Evolutionary conservation across 2,329 filamentous ascomycete genomes (phyloP), one percentile per base, ranked within the genome.

Genomic region (Coniochaeta hoffmannii): DNA sequence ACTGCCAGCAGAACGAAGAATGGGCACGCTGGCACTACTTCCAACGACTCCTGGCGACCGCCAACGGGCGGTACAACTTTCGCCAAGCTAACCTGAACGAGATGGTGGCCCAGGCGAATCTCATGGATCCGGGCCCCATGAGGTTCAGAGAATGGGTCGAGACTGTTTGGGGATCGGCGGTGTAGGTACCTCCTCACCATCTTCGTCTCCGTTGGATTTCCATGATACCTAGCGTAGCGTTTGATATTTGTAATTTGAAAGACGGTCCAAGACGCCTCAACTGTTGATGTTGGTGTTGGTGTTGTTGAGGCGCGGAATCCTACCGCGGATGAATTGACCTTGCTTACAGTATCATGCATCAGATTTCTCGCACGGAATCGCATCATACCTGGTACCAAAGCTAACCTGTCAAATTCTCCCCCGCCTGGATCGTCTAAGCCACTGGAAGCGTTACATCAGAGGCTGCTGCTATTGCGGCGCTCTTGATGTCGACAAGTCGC

Each of bases 61-160:
- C 82, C 17, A 80, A 87, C 59, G 83, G 86, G 2, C 78, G 83
- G 10, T 90, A 88, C 64, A 81, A 85, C 59, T 87, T 88, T 61
- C 71, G 73, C 3, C 71, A 78, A 12, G 70, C 82, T 1, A 86
- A 83, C 58, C 70, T 90, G 54, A 88, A 88, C 65, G 71, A 74
- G 2, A 62, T 73, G 3, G 64, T 80, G 44, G 63, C 68, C 28
- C 65, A 61, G 14, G 69, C 60, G 59, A 59, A 68, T 4, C 60
- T 67, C 4, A 71, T 77, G 12, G 65, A 73, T 35, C 57, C 84
- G 12, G 72, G 72, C 49, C 79, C 82, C 0, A 69, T 75, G 56
- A 69, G 64, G 2, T 83, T 87, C 61, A 70, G 72, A 56, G 69
- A 76, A 44, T 87, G 83, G 83, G 64, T 87, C 35, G 66, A 71